Evolutionary conservation across 2,329 filamentous ascomycete species (phyloP).

Genomic region (Alternaria postmessia): DNA sequence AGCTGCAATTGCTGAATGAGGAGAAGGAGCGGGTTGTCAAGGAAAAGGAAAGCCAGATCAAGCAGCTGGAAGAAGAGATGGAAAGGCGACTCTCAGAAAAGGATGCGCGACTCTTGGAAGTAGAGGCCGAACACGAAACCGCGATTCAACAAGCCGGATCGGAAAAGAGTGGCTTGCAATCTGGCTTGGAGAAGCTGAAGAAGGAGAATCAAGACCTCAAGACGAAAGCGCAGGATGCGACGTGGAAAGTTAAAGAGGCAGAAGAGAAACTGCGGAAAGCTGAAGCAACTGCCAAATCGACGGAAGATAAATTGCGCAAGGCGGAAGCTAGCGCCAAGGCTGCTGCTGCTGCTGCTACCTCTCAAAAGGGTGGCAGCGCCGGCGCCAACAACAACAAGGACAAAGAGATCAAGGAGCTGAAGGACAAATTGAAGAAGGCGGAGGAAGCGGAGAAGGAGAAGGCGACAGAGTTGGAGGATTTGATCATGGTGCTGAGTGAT

Average conservation of each 20-base stretch:
- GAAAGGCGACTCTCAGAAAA: slow-evolving; percentile 3
- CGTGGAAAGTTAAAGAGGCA: slow-evolving; percentile 56
- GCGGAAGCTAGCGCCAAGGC: neutral
- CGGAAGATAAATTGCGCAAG: neutral
- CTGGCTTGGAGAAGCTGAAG: slow-evolving; percentile 23
- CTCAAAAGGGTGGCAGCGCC: neutral
- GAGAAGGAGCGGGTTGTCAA: slow-evolving; percentile 15
- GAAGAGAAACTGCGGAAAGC: slow-evolving; percentile 55
- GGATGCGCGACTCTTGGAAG: slow-evolving; percentile 37
- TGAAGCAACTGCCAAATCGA: slow-evolving; percentile 11
- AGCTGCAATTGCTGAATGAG: slow-evolving; percentile 53
- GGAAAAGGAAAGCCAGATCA: slow-evolving; percentile 4
- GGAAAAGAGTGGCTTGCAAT: slow-evolving; percentile 27
- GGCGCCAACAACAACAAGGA: slow-evolving; percentile 1
- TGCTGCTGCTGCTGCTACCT: too few species aligned
- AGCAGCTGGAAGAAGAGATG: slow-evolving; percentile 13
- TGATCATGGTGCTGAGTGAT: slow-evolving; percentile 59
- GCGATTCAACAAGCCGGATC: neutral
- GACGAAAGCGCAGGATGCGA: slow-evolving; percentile 55
- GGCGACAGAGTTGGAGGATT: slow-evolving; percentile 57
- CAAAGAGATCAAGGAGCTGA: slow-evolving; percentile 53
- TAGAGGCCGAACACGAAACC: neutral
- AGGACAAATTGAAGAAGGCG: slow-evolving; percentile 54
- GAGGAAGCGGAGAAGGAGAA: slow-evolving; percentile 52
- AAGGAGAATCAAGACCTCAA: slow-evolving; percentile 28